A percentile compares a stretch with the other conserved stretches of the same genome.
Evolutionary conservation across 2,329 filamentous ascomycete species (phyloP).

Genomic region (Trematosphaeria pertusa): DNA sequence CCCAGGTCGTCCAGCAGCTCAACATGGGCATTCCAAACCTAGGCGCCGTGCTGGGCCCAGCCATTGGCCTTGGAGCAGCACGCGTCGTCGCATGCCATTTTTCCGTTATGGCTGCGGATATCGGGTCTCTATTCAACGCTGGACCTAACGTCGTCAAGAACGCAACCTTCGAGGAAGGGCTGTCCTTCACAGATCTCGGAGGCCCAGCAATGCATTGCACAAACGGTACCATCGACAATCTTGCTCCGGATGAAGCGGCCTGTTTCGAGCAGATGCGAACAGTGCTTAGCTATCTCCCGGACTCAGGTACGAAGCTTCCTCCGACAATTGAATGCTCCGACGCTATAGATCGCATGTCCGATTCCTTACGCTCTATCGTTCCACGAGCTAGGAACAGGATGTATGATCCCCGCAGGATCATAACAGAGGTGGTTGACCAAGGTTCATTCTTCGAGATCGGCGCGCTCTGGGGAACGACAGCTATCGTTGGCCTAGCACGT

Average conservation of each 20-base stretch:
- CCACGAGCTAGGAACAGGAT: constrained; percentile 65
- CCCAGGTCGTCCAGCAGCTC: constrained; percentile 62
- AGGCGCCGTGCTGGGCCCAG: constrained; percentile 68
- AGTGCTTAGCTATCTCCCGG: constrained; percentile 65
- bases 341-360: constrained; percentile 57
- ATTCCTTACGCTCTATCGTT: constrained; percentile 62
- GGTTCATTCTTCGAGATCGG: constrained; percentile 70
- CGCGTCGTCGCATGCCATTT: constrained; percentile 69
- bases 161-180: constrained; percentile 69
- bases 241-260: constrained; percentile 65
- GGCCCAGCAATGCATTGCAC: constrained; percentile 68
- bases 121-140: constrained; percentile 69
- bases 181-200: constrained; percentile 65
- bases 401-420: constrained; percentile 66
- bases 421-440: constrained; percentile 63
- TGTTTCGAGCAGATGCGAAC: constrained; percentile 67
- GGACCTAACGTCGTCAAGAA: constrained; percentile 68
- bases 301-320: constrained; percentile 63
- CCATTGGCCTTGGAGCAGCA: constrained; percentile 68
- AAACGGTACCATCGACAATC: constrained; percentile 71
- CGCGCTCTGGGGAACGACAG: constrained; percentile 66
- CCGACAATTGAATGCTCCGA: constrained; percentile 58
- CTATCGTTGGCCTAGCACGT: constrained; percentile 67
- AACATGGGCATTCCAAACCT: constrained; percentile 70
- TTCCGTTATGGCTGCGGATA: constrained; percentile 69